Conservation (phyloP, 495 filamentous ascomycete species). For the Trichoderma reesei region DNA sequence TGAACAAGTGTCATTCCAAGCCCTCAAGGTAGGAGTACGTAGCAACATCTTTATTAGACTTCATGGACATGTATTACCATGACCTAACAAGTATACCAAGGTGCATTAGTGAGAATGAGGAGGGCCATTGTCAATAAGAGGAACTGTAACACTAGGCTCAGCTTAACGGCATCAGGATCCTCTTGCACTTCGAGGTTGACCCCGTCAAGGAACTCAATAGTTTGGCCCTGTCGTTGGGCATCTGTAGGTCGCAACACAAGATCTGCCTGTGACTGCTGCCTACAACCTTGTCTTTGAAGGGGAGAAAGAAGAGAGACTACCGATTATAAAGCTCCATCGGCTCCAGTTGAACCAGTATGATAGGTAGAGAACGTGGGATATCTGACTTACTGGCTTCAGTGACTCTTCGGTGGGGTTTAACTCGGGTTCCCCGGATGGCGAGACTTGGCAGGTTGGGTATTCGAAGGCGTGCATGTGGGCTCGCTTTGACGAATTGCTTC, state of each 20-base stretch:
- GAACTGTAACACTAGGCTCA: too few relatives aligned
- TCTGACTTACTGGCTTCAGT: neutral
- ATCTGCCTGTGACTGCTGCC: neutral
- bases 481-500: neutral
- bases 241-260: neutral
- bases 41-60: too few relatives aligned
- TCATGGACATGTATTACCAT: too few relatives aligned
- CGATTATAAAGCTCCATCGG: neutral
- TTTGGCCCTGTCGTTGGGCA: too few relatives aligned
- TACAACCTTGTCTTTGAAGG: neutral
- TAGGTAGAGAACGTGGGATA: neutral
- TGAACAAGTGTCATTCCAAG: too few relatives aligned
- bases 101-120: too few relatives aligned
- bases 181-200: too few relatives aligned
- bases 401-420: neutral
- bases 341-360: neutral
- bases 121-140: too few relatives aligned
- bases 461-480: neutral
- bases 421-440: neutral
- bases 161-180: too few relatives aligned
- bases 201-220: too few relatives aligned
- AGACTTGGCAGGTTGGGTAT: neutral
- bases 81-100: too few relatives aligned
- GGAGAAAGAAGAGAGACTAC: neutral
- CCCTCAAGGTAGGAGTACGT: too few relatives aligned